Percentiles rank a stretch among this genome's conserved stretches.
These are phyloP conservation scores for Xylariaceae sp. DNA, from an alignment of 2,329 filamentous ascomycete genomes.

Conservation along the genomic window DNA sequence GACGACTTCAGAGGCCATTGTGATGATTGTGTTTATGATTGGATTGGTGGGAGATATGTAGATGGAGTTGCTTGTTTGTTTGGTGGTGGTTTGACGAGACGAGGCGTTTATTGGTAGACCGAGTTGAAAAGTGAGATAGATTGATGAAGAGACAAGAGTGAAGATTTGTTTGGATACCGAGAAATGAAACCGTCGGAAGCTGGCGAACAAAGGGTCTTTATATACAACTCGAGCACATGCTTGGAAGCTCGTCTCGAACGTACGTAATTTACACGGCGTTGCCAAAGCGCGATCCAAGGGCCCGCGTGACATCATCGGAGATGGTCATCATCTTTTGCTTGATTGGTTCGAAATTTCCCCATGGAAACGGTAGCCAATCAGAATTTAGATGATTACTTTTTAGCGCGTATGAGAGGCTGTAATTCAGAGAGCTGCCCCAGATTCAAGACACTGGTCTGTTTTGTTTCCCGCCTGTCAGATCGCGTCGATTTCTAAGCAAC, in stretches of 20 bases:
- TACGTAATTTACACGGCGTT: background rate
- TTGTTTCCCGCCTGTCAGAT: background rate
- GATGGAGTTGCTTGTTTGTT: background rate
- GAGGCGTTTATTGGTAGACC: background rate
- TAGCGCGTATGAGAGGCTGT: background rate
- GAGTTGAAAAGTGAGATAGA: background rate
- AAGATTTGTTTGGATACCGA: background rate
- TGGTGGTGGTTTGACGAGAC: background rate
- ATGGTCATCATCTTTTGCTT: constrained; percentile 13
- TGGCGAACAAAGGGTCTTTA: background rate
- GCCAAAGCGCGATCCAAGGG: background rate
- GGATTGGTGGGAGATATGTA: background rate
- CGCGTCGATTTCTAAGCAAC: constrained; percentile 7
- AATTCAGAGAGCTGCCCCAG: background rate
- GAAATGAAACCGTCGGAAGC: background rate
- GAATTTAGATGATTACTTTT: constrained; percentile 15
- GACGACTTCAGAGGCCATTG: constrained; percentile 32
- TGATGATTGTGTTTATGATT: constrained; percentile 14
- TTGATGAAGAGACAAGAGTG: background rate
- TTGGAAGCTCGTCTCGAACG: background rate
- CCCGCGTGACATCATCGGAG: constrained; percentile 15
- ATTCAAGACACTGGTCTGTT: background rate
- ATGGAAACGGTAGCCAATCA: constrained; percentile 11
- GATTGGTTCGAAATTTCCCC: constrained; percentile 3
- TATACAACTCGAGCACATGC: background rate